These are phyloP conservation scores for Wickerhamiella shivajii DNA, from an alignment of 805 yeast genomes.

Conservation along the genomic window DNA sequence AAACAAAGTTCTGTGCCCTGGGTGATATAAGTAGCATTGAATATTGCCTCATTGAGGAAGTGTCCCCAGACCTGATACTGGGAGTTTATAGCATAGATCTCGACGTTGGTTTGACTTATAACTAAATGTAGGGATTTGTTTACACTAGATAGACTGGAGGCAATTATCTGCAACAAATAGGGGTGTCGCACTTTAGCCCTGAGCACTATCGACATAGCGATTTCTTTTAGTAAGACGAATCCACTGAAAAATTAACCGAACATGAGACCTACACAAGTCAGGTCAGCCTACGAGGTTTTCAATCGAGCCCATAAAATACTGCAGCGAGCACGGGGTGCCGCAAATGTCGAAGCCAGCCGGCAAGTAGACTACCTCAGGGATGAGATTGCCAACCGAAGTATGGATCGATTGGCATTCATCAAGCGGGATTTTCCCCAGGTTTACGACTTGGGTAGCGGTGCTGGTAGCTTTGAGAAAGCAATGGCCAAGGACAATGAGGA, in stretches of 20 bases:
- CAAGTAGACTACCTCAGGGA: constrained; percentile 59
- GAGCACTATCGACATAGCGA: neutral
- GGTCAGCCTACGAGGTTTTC: constrained; percentile 40
- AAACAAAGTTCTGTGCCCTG: constrained; percentile 1
- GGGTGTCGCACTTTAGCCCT: neutral
- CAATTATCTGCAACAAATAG: neutral
- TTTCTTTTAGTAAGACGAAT: neutral
- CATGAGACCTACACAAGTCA: constrained; percentile 27
- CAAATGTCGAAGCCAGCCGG: constrained; percentile 32
- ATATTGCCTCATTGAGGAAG: constrained; percentile 9
- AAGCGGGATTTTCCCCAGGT: constrained; percentile 45
- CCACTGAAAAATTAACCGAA: neutral
- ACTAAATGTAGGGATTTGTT: constrained; percentile 3
- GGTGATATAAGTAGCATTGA: neutral
- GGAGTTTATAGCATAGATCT: constrained; percentile 7
- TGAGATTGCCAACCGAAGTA: constrained; percentile 57
- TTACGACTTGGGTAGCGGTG: constrained; percentile 60
- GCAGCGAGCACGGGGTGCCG: constrained; percentile 45
- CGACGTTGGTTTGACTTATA: constrained; percentile 7
- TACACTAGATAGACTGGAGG: neutral
- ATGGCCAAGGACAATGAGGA: constrained; percentile 35
- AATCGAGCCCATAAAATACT: constrained; percentile 44
- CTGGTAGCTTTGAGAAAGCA: constrained; percentile 44
- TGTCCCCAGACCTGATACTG: constrained; percentile 17
- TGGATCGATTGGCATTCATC: constrained; percentile 62